Base-by-base conservation (phyloP, 179 eudicot species). In the Sideroxylon spinosum region DNA sequence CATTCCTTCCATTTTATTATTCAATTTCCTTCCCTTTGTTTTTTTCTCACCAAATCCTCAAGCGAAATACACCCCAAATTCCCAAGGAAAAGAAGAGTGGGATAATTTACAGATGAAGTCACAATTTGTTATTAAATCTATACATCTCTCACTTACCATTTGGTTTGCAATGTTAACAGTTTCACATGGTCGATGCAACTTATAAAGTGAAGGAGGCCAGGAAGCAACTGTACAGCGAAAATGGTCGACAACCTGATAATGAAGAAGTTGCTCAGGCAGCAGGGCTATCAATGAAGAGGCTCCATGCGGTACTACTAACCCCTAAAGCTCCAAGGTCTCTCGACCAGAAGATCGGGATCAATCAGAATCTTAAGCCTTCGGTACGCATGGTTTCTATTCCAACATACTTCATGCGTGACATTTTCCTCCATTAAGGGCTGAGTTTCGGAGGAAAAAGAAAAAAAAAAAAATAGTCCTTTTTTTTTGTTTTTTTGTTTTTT, bases 281-380 rank as follows among this genome's bases (percentile, higher is more conserved):
- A 19, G 99, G 98, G 48, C 88, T 95, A 74, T 86, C 99, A 76
- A 89, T 95, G 95, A 93, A 89, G 81, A 92, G 95, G 82, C 83
- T 95, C 46, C 71, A 84, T 67, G 88, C 93, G 7, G 99, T 94
- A 60, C 79, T 89, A 79, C 78, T 88, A 80, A 86, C 88, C 77
- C 98, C 99, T 46, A 95, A 93, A 85, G 87, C 96, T 80, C 92
- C 99, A 75, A 85, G 91, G 66, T 95, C 99, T 20, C 92, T 95
- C 46, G 99, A 95, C 84, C 97, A 91, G 86, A 93, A 91, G 83
- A 53, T 89, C 2, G 95, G 99, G 75, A 3, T 77, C 61, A 81
- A 93, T 78, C 81, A 77, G 76, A 83, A 90, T 80, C 90, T 91
- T 44, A 89, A 89, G 81, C 97, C 93, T 75, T 90, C 97, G 86